These are phyloP conservation scores for Prunella vulgaris DNA, from an alignment of 257 asterid species.

Conservation along the genomic window DNA sequence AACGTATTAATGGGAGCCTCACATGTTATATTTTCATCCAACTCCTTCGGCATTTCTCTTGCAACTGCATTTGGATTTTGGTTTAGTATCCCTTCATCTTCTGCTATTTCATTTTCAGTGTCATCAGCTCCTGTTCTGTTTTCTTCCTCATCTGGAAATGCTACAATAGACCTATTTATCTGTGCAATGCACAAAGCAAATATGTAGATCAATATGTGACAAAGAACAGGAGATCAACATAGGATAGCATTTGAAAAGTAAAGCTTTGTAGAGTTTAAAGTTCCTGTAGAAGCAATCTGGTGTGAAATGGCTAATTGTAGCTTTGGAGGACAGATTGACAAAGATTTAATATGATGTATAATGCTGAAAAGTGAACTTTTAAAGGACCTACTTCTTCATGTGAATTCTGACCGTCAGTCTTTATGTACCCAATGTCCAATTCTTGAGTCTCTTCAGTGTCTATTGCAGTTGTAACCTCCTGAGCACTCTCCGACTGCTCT, in stretches of 20 bases:
- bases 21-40: background rate
- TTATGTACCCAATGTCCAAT: slow-evolving; percentile 15
- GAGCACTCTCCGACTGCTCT: slow-evolving; percentile 19
- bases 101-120: background rate
- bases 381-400: slow-evolving; percentile 31
- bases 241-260: background rate
- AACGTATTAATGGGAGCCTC: slow-evolving; percentile 15
- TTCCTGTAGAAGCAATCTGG: background rate
- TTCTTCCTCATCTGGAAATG: slow-evolving; percentile 13
- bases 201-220: background rate
- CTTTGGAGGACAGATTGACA: background rate
- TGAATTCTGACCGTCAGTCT: slow-evolving; percentile 23
- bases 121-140: slow-evolving; percentile 20
- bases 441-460: slow-evolving; percentile 24
- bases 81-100: slow-evolving; percentile 15
- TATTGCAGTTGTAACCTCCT: slow-evolving; percentile 17
- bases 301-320: background rate
- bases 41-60: slow-evolving; percentile 14
- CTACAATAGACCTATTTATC: slow-evolving; percentile 17
- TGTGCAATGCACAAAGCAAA: slow-evolving; percentile 3
- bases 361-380: slow-evolving; percentile 3
- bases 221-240: background rate
- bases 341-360: background rate
- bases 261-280: background rate
- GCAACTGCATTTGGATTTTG: slow-evolving; percentile 19